phyloP scores from a whole-genome alignment of 2,329 filamentous ascomycete genomes.

The Nakataea oryzae region DNA sequence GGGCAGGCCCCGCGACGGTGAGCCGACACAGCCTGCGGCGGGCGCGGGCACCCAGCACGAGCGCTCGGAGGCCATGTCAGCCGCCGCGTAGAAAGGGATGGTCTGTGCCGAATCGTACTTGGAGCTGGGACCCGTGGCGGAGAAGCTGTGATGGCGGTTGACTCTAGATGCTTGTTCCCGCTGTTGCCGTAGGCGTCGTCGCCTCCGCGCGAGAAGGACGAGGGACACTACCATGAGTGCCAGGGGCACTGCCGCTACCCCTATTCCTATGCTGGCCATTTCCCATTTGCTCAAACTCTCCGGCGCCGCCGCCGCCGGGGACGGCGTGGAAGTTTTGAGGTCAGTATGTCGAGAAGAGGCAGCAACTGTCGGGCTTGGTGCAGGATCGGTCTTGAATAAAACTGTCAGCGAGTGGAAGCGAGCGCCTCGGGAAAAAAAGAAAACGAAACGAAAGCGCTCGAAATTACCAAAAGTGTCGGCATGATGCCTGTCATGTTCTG shows the following conservation, averaged over 20 bases:
- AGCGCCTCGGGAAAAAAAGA: neutral
- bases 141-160: neutral
- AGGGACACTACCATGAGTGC: neutral
- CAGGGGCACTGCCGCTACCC: neutral
- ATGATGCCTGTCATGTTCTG: neutral
- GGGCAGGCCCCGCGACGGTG: too few relatives aligned
- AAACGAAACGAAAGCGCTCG: too few relatives aligned
- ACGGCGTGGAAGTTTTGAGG: neutral
- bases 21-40: too few relatives aligned
- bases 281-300: neutral
- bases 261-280: neutral
- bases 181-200: too few relatives aligned
- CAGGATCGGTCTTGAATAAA: neutral
- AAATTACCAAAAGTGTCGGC: neutral
- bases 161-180: neutral
- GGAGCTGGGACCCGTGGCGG: neutral
- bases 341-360: neutral
- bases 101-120: neutral
- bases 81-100: neutral
- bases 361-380: neutral
- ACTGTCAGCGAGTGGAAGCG: neutral
- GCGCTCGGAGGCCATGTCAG: neutral
- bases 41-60: neutral
- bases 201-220: neutral
- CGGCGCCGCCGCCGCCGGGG: neutral